Conservation (phyloP, 305 asterid genomes). For the Solanum hybrid region DNA sequence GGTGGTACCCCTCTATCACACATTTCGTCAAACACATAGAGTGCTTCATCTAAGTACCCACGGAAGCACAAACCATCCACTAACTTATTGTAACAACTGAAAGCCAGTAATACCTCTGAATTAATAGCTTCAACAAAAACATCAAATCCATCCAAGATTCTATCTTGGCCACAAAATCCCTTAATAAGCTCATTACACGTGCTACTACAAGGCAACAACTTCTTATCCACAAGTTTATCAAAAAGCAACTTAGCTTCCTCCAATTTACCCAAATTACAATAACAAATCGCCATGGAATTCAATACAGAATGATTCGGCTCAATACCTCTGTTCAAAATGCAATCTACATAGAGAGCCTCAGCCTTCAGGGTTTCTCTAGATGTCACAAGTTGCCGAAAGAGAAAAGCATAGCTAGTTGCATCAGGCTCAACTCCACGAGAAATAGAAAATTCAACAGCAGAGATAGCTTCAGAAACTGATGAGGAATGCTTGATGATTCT, state of each 20-base stretch:
- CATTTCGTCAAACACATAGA: slow-evolving; percentile 35
- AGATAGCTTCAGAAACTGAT: slow-evolving; percentile 27
- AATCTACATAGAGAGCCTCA: slow-evolving; percentile 28
- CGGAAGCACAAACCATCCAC: slow-evolving; percentile 29
- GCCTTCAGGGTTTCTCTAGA: slow-evolving; percentile 33
- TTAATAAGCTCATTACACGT: slow-evolving; percentile 35
- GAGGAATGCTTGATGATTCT: slow-evolving; percentile 31
- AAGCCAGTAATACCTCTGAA: slow-evolving; percentile 21
- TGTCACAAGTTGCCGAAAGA: slow-evolving; percentile 34
- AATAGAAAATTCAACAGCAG: slow-evolving; percentile 32
- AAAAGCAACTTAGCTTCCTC: slow-evolving; percentile 43
- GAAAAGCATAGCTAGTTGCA: slow-evolving; percentile 21
- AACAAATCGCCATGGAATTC: slow-evolving; percentile 47
- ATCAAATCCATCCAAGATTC: slow-evolving; percentile 37
- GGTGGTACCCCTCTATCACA: slow-evolving; percentile 28
- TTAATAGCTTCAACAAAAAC: slow-evolving; percentile 24
- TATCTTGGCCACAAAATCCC: slow-evolving; percentile 22
- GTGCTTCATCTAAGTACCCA: slow-evolving; percentile 44
- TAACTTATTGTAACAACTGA: slow-evolving; percentile 42
- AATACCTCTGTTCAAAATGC: slow-evolving; percentile 22
- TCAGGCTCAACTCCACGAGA: slow-evolving; percentile 39
- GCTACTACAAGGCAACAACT: slow-evolving; percentile 23
- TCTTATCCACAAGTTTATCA: slow-evolving; percentile 22
- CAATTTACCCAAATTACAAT: slow-evolving; percentile 38
- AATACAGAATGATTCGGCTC: slow-evolving; percentile 20